phyloP scores from a whole-genome alignment of 2,329 filamentous ascomycete genomes.

The Aspergillus brasiliensis region DNA sequence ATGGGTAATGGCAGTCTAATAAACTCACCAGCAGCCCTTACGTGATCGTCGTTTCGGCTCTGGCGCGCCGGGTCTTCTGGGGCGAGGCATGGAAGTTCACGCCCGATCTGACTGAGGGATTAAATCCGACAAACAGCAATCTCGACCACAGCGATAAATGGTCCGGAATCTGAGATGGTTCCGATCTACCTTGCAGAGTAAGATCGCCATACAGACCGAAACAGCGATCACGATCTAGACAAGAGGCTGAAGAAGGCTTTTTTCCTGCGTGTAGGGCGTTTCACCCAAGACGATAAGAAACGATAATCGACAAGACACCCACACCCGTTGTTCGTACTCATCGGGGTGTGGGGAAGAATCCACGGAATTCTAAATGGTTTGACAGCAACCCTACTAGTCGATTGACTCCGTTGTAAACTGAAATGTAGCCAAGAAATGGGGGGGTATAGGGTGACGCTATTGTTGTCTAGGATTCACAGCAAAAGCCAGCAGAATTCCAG shows the following conservation, averaged over 20 bases:
- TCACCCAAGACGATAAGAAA: constrained; percentile 38
- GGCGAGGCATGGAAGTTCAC: constrained; percentile 59
- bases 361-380: neutral
- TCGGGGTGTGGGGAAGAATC: constrained; percentile 33
- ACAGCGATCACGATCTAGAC: constrained; percentile 14
- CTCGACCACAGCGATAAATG: constrained; percentile 21
- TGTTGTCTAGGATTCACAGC: neutral
- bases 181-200: constrained; percentile 21
- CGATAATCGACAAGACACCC: constrained; percentile 41
- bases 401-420: neutral
- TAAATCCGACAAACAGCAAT: constrained; percentile 14
- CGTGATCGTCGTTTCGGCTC: constrained; percentile 69
- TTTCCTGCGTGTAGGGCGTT: constrained; percentile 31
- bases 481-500: neutral
- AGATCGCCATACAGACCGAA: constrained; percentile 30
- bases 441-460: neutral
- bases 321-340: constrained; percentile 37
- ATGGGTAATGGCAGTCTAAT: constrained; percentile 11
- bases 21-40: constrained; percentile 66
- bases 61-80: constrained; percentile 63
- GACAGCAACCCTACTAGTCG: neutral
- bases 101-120: constrained; percentile 19
- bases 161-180: constrained; percentile 25
- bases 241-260: constrained; percentile 18
- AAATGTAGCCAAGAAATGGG: neutral